Evolutionary conservation across 371 early-diverging fungal species (phyloP).

Genomic region (Lichtheimia corymbifera): DNA sequence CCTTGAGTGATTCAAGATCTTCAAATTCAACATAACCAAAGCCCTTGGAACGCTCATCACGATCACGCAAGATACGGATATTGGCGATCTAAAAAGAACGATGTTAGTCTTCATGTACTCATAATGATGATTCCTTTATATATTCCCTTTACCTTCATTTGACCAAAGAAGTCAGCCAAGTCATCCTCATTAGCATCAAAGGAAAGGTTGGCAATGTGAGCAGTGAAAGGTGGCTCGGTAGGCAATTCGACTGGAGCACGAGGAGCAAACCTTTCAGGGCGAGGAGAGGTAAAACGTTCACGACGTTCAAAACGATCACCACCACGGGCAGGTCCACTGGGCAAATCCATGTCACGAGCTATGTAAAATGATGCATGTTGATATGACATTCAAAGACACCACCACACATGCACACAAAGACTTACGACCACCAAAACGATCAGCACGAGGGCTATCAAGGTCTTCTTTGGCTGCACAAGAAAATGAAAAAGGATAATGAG

Average conservation of each 20-base stretch:
- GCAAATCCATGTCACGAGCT: conserved; percentile 21
- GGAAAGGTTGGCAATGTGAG: conserved; percentile 87
- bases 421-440: conserved; percentile 15
- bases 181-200: conserved; percentile 79
- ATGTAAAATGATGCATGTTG: not conserved
- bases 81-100: conserved; percentile 48
- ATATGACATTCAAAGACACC: not conserved
- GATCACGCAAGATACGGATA: conserved; percentile 75
- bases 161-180: conserved; percentile 73
- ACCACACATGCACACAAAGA: not conserved
- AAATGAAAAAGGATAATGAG: conserved; percentile 6
- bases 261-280: conserved; percentile 36
- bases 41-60: conserved; percentile 82
- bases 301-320: conserved; percentile 30
- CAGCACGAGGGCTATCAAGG: conserved; percentile 18
- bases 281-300: conserved; percentile 40
- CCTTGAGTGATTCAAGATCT: conserved; percentile 76
- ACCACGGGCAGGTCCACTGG: conserved; percentile 23
- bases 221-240: conserved; percentile 84
- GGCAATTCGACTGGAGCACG: conserved; percentile 75
- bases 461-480: conserved; percentile 20
- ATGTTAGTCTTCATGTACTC: not conserved
- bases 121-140: not conserved
- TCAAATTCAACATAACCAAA: conserved; percentile 95
- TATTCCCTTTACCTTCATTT: conserved; percentile 51